Evolutionary conservation across 768 basidiomycete species (phyloP).

Genomic region (Suillus spraguei): DNA sequence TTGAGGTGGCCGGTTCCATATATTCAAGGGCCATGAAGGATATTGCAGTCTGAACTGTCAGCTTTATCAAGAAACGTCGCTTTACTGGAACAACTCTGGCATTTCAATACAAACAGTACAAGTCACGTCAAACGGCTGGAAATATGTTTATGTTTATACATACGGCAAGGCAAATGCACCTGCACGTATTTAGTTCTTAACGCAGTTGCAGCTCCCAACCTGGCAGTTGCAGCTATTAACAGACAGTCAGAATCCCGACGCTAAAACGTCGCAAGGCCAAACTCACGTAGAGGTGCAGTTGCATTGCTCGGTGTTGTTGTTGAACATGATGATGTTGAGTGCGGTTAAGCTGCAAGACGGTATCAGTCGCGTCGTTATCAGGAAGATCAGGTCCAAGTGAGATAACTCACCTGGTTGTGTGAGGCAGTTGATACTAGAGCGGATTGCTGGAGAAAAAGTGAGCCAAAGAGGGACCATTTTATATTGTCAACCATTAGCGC

Average conservation of each 20-base stretch:
- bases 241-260: not conserved
- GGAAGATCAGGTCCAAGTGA: not conserved
- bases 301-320: slow-evolving; percentile 5
- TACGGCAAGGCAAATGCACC: not conserved
- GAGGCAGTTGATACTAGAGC: not conserved
- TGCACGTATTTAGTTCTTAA: not conserved
- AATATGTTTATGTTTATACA: not conserved
- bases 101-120: slow-evolving; percentile 2
- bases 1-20: too few relatives aligned
- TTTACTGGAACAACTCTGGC: not conserved
- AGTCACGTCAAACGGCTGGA: not conserved
- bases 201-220: slow-evolving; percentile 13
- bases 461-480: slow-evolving; percentile 1
- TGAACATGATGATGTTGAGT: not conserved
- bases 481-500: not conserved
- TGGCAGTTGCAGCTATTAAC: slow-evolving; percentile 11
- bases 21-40: not conserved
- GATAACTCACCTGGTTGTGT: not conserved
- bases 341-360: not conserved
- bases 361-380: not conserved
- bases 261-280: not conserved
- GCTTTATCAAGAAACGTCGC: not conserved
- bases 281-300: slow-evolving; percentile 12
- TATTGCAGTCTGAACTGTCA: not conserved
- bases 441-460: not conserved